Evolutionary conservation across 2,329 filamentous ascomycete species (phyloP).

Genomic region (Penicillium sp.): DNA sequence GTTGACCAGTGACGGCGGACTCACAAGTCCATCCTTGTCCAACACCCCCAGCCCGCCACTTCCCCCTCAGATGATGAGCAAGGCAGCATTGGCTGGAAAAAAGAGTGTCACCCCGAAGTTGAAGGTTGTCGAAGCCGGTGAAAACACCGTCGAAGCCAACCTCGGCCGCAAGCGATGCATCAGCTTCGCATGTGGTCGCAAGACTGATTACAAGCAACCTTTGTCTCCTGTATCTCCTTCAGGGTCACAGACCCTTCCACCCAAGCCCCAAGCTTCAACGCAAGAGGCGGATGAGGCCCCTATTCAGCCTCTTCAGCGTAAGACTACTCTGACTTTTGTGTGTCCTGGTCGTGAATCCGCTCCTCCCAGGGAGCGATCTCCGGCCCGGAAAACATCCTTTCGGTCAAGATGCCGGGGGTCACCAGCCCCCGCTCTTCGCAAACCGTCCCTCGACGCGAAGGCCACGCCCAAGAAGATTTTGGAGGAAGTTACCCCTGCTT

Average conservation of each 20-base stretch:
- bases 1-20: slow-evolving; percentile 88
- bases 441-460: slow-evolving; percentile 24
- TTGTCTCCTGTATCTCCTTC: slow-evolving; percentile 23
- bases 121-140: slow-evolving; percentile 42
- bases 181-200: slow-evolving; percentile 81
- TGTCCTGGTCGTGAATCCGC: slow-evolving; percentile 44
- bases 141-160: slow-evolving; percentile 63
- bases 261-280: slow-evolving; percentile 19
- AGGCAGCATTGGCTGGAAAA: slow-evolving; percentile 20
- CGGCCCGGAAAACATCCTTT: slow-evolving; percentile 23
- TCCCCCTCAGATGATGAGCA: slow-evolving; percentile 44
- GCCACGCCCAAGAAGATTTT: background rate
- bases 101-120: slow-evolving; percentile 24
- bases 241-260: slow-evolving; percentile 28
- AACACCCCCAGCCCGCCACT: slow-evolving; percentile 88
- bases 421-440: slow-evolving; percentile 42
- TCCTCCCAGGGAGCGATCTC: slow-evolving; percentile 30
- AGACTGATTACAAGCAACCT: slow-evolving; percentile 51
- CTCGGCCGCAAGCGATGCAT: slow-evolving; percentile 83
- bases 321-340: slow-evolving; percentile 50
- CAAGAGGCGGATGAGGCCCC: background rate
- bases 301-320: slow-evolving; percentile 40
- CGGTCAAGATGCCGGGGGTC: slow-evolving; percentile 40
- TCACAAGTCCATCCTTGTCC: slow-evolving; percentile 86
- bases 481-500: slow-evolving; percentile 14